Conservation (phyloP, 305 asterid species). For the Fraxinus greggii region DNA sequence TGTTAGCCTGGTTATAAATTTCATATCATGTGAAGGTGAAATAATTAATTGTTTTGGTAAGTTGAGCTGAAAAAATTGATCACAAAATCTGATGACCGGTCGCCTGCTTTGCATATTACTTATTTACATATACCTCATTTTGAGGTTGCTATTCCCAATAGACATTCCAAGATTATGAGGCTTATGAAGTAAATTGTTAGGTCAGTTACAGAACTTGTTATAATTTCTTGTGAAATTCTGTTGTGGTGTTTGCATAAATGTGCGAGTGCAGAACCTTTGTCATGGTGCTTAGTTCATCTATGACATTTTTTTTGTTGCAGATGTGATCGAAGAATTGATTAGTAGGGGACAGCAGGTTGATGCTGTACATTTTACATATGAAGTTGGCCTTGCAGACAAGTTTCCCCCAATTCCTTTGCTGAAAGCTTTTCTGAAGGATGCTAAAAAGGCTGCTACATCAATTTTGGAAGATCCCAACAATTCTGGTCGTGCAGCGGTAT, state of each 20-base stretch:
- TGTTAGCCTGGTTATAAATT: not conserved
- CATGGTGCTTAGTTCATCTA: conserved; percentile 34
- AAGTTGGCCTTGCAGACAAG: conserved; percentile 74
- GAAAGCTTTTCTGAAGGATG: conserved; percentile 89
- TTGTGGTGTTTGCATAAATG: not conserved
- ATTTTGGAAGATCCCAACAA: conserved; percentile 77
- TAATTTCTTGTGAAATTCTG: not conserved
- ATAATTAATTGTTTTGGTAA: not conserved
- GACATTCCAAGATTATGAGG: not conserved
- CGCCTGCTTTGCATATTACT: not conserved
- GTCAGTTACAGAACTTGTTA: not conserved
- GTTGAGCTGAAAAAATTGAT: not conserved
- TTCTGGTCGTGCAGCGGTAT: conserved; percentile 87
- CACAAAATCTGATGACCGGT: not conserved
- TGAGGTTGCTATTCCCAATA: not conserved
- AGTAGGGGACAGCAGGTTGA: conserved; percentile 98
- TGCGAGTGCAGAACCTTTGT: conserved; percentile 1
- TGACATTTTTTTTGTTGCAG: conserved; percentile 40
- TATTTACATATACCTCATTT: not conserved
- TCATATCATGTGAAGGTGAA: not conserved
- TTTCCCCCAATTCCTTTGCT: conserved; percentile 91
- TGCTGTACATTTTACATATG: conserved; percentile 94
- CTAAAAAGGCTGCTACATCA: conserved; percentile 72
- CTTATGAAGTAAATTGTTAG: not conserved
- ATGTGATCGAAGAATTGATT: conserved; percentile 83